Evolutionary conservation across 2,329 filamentous ascomycete genomes (phyloP).

Genomic region (Fusarium longipes): DNA sequence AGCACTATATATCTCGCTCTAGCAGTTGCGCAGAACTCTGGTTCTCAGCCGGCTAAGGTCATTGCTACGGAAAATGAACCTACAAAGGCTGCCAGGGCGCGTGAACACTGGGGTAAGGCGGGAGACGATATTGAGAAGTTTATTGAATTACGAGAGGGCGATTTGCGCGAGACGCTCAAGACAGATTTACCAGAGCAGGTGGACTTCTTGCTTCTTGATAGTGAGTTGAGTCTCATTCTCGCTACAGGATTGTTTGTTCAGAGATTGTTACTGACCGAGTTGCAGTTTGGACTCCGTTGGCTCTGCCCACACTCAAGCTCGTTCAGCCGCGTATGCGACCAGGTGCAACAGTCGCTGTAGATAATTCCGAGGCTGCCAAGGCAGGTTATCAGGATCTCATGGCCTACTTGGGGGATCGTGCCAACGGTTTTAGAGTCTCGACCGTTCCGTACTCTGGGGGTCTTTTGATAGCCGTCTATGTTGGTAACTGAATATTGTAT

Average conservation of each 20-base stretch:
- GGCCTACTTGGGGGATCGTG: constrained; percentile 56
- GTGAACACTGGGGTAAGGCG: constrained; percentile 63
- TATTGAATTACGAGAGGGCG: constrained; percentile 69
- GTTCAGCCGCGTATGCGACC: constrained; percentile 57
- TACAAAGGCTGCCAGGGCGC: constrained; percentile 62
- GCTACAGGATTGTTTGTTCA: background rate
- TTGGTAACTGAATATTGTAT: constrained; percentile 7
- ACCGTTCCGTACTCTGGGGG: constrained; percentile 49
- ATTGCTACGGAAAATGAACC: constrained; percentile 71
- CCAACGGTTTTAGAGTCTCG: constrained; percentile 60
- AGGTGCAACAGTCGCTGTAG: constrained; percentile 61
- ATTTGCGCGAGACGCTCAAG: constrained; percentile 65
- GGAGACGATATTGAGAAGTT: constrained; percentile 60
- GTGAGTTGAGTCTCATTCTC: constrained; percentile 55
- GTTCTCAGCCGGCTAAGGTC: constrained; percentile 51
- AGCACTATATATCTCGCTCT: constrained; percentile 72
- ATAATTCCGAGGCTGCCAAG: constrained; percentile 58
- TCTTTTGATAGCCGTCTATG: constrained; percentile 43
- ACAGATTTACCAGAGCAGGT: constrained; percentile 58
- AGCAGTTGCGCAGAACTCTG: constrained; percentile 62
- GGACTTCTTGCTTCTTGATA: constrained; percentile 70
- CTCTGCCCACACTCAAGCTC: constrained; percentile 62
- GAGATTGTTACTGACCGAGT: background rate
- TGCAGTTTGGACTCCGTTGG: constrained; percentile 66
- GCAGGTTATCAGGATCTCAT: constrained; percentile 60